These are phyloP conservation scores for Cucurbita moschata DNA, from an alignment of 306 rosid species.

Conservation along the genomic window DNA sequence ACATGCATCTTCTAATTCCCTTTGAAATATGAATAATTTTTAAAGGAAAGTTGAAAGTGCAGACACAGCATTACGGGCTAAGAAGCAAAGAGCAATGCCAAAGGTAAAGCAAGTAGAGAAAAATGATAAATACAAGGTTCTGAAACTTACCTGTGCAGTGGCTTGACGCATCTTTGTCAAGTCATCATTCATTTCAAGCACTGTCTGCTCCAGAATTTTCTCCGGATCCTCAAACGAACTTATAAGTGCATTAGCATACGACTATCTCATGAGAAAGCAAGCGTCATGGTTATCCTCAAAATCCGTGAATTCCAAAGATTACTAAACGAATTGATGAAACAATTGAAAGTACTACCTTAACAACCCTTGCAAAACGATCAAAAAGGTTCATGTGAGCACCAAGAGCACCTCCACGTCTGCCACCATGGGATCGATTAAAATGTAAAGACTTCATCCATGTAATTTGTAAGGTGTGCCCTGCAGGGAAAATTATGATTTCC, in stretches of 20 bases:
- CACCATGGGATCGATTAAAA: conserved; percentile 17
- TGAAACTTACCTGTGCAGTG: conserved; percentile 69
- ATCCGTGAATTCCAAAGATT: neutral
- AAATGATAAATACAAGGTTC: neutral
- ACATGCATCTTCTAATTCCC: neutral
- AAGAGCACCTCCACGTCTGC: conserved; percentile 55
- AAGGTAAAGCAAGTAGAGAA: neutral
- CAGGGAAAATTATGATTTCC: neutral
- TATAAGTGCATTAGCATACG: conserved; percentile 82
- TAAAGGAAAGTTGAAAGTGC: neutral
- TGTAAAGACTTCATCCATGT: conserved; percentile 26
- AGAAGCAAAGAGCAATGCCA: neutral
- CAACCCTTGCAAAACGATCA: conserved; percentile 76
- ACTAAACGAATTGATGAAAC: neutral
- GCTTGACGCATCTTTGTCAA: conserved; percentile 97
- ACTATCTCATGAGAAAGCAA: conserved; percentile 25
- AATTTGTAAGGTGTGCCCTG: conserved; percentile 25
- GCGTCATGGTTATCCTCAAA: neutral
- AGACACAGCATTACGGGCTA: neutral
- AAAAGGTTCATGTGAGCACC: conserved; percentile 72
- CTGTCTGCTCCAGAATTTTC: conserved; percentile 89
- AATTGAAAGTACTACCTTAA: conserved; percentile 44
- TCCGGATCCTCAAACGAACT: conserved; percentile 94
- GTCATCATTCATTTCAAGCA: conserved; percentile 92
- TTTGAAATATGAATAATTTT: neutral